phyloP scores from a whole-genome alignment of 2,329 filamentous ascomycete genomes.

The Emergomyces africanus region DNA sequence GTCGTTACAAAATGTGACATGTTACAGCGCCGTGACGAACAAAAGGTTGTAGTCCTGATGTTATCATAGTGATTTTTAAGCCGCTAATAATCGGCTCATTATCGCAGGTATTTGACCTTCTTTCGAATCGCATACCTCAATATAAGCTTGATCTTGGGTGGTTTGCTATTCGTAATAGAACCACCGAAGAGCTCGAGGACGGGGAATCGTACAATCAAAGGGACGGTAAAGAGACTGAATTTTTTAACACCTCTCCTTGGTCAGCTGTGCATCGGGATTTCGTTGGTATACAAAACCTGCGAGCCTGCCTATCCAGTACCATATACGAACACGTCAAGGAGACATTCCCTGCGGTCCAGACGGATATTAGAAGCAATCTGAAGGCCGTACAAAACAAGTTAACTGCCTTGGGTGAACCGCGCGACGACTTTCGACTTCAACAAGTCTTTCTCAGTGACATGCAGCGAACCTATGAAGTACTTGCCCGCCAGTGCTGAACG shows the following conservation, averaged over 20 bases:
- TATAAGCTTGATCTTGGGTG: not conserved
- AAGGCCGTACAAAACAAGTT: not conserved
- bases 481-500: not conserved
- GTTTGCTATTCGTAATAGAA: not conserved
- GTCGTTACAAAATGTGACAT: not conserved
- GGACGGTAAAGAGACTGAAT: no score
- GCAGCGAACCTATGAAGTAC: not conserved
- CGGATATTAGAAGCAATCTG: not conserved
- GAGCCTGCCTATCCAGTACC: no score
- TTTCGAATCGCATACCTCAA: not conserved
- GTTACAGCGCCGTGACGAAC: not conserved
- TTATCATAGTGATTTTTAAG: not conserved
- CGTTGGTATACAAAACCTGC: no score
- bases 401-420: not conserved
- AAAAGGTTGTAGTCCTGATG: not conserved
- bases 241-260: no score
- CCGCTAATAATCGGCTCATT: not conserved
- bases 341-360: no score
- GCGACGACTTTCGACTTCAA: not conserved
- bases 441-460: not conserved
- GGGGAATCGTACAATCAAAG: no score
- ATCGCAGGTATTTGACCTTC: not conserved
- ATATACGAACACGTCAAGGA: no score
- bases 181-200: not conserved
- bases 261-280: no score